Evolutionary conservation across 306 rosid genomes (phyloP).

Genomic region (Castanopsis chinensis): DNA sequence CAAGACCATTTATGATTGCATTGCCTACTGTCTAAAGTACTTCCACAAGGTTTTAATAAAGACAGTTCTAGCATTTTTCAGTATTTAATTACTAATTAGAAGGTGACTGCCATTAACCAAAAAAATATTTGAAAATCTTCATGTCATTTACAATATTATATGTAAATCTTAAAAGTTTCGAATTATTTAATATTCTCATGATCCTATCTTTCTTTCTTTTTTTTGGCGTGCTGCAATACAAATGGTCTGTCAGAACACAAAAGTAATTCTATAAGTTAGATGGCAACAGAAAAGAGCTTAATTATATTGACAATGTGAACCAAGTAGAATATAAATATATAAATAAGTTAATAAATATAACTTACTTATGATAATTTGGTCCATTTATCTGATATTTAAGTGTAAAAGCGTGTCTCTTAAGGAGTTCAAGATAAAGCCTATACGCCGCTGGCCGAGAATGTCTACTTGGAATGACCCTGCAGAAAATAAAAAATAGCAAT

Average conservation of each 20-base stretch:
- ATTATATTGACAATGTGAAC: not conserved
- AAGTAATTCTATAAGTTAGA: not conserved
- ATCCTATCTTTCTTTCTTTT: not conserved
- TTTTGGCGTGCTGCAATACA: not conserved
- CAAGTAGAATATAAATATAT: not conserved
- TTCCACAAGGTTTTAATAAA: not conserved
- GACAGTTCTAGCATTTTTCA: not conserved
- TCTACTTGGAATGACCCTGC: slow-evolving; percentile 87
- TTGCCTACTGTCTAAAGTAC: not conserved
- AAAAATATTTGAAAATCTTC: not conserved
- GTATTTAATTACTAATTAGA: not conserved
- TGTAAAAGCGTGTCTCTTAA: slow-evolving; percentile 69
- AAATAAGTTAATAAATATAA: not conserved
- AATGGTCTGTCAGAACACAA: not conserved
- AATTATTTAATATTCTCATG: not conserved
- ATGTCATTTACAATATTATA: not conserved
- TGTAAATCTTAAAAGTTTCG: not conserved
- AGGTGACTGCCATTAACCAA: not conserved
- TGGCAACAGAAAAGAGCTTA: not conserved
- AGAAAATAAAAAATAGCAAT: slow-evolving; percentile 7
- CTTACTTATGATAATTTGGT: slow-evolving; percentile 68
- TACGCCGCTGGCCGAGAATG: slow-evolving; percentile 74
- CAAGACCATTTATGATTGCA: not conserved
- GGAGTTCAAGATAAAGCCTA: slow-evolving; percentile 82
- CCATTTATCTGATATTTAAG: slow-evolving; percentile 67